Conservation (phyloP, 139 green algal species). For the Chlamydomonas applanata region DNA sequence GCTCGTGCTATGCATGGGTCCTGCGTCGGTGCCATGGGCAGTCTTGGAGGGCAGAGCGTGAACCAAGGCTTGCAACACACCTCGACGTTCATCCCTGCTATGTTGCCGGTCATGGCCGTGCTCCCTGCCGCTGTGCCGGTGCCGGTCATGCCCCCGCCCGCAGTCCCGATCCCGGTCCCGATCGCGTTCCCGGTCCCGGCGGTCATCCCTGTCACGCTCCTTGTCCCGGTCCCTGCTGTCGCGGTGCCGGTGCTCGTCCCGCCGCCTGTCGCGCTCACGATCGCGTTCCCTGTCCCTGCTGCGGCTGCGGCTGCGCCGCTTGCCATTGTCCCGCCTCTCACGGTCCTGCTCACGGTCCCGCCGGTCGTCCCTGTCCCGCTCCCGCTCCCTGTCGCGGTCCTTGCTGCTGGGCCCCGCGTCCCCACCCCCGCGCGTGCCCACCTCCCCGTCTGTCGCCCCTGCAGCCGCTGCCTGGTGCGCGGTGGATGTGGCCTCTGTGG, state of each 20-base stretch:
- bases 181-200: neutral
- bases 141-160: neutral
- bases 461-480: neutral
- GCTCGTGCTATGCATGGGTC: too few relatives aligned
- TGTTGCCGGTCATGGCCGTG: neutral
- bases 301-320: neutral
- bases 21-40: too few relatives aligned
- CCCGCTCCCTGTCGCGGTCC: constrained; percentile 6
- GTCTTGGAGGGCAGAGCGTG: too few relatives aligned
- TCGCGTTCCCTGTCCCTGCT: constrained; percentile 11
- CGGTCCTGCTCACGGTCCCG: constrained; percentile 1
- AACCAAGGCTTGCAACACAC: neutral
- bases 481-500: neutral
- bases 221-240: neutral
- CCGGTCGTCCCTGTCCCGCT: constrained; percentile 1
- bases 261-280: constrained; percentile 10
- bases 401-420: neutral
- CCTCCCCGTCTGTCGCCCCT: neutral
- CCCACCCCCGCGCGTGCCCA: neutral
- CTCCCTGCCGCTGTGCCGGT: neutral
- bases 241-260: neutral
- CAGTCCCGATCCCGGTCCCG: neutral
- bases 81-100: neutral
- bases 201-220: neutral
- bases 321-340: neutral